These are phyloP conservation scores for Apophysomyces ossiformis DNA, from an alignment of 371 early-diverging fungal genomes.

Conservation along the genomic window DNA sequence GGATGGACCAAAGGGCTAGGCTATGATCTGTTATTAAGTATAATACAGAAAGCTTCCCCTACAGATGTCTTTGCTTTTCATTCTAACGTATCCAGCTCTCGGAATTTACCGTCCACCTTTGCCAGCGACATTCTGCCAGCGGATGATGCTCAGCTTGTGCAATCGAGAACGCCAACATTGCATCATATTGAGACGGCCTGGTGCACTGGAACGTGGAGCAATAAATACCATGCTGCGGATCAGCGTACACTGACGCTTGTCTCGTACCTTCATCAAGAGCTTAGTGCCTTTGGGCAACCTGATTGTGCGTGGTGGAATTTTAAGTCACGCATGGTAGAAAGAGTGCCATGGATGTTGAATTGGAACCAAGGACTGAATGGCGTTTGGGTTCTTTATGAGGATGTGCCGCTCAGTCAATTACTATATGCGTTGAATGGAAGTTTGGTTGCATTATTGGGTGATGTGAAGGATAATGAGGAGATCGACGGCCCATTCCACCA, in stretches of 20 bases:
- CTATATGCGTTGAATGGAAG: slow-evolving; percentile 77
- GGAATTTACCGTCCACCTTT: slow-evolving; percentile 45
- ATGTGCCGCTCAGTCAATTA: slow-evolving; percentile 72
- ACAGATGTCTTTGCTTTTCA: slow-evolving; percentile 58
- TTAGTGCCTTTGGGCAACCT: slow-evolving; percentile 8
- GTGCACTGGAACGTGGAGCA: slow-evolving; percentile 14
- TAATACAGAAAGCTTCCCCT: slow-evolving; percentile 56
- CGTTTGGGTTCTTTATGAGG: slow-evolving; percentile 60
- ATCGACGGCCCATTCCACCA: slow-evolving; percentile 5
- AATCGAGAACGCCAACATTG: slow-evolving; percentile 13
- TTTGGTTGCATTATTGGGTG: slow-evolving; percentile 72
- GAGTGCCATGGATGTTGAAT: slow-evolving; percentile 64
- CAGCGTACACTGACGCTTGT: slow-evolving; percentile 57
- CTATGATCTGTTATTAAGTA: slow-evolving; percentile 66
- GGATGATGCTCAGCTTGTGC: slow-evolving; percentile 6
- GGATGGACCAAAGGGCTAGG: slow-evolving; percentile 87
- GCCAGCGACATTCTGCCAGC: slow-evolving; percentile 15
- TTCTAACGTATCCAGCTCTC: slow-evolving; percentile 18
- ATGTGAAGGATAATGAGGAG: slow-evolving; percentile 27
- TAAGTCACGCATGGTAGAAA: slow-evolving; percentile 51
- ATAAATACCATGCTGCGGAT: slow-evolving; percentile 59
- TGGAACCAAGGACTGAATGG: slow-evolving; percentile 62
- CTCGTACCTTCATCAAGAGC: slow-evolving; percentile 48
- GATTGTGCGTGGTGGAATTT: slow-evolving; percentile 60
- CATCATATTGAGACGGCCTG: slow-evolving; percentile 25